phyloP scores from a whole-genome alignment of 441 rosid species.

The Populus tomentosa region DNA sequence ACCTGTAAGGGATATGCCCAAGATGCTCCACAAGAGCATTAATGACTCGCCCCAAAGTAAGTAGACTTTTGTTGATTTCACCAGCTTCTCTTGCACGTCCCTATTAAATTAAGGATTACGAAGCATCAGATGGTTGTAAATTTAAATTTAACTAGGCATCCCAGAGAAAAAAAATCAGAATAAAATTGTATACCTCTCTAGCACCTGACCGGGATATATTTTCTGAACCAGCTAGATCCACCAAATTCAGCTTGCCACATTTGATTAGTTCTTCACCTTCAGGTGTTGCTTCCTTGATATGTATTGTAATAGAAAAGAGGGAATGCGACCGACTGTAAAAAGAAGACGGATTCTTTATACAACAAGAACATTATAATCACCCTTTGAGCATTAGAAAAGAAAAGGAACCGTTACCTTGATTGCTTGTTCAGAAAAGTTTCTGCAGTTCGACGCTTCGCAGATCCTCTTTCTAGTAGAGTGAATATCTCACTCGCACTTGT shows the following conservation, averaged over 20 bases:
- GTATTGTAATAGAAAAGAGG: slow-evolving; percentile 90
- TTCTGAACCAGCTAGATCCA: slow-evolving; percentile 97
- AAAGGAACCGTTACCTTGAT: too few relatives aligned
- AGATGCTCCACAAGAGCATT: slow-evolving; percentile 99
- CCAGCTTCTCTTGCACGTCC: slow-evolving; percentile 99
- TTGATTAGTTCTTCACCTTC: slow-evolving; percentile 97
- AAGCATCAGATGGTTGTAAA: slow-evolving; percentile 9
- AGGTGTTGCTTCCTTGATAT: slow-evolving; percentile 93
- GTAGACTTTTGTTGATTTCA: slow-evolving; percentile 96
- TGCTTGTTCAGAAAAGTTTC: too few relatives aligned
- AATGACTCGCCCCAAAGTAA: slow-evolving; percentile 91
- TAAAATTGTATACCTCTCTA: slow-evolving; percentile 59
- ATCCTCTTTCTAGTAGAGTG: too few relatives aligned
- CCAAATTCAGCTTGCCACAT: slow-evolving; percentile 94
- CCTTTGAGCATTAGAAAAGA: too few relatives aligned
- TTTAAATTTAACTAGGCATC: background rate
- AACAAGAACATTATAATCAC: too few relatives aligned
- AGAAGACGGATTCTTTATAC: too few relatives aligned
- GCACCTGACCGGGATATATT: slow-evolving; percentile 99
- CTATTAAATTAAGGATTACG: slow-evolving; percentile 23
- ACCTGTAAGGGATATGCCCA: slow-evolving; percentile 97
- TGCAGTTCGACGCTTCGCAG: too few relatives aligned
- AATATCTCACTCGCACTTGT: slow-evolving; percentile 89
- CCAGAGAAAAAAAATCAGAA: background rate
- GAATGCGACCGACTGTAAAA: too few relatives aligned